Percentiles rank a stretch among this genome's conserved stretches.
Conservation (phyloP, 441 rosid species). For the Arabidopsis hybrid region DNA sequence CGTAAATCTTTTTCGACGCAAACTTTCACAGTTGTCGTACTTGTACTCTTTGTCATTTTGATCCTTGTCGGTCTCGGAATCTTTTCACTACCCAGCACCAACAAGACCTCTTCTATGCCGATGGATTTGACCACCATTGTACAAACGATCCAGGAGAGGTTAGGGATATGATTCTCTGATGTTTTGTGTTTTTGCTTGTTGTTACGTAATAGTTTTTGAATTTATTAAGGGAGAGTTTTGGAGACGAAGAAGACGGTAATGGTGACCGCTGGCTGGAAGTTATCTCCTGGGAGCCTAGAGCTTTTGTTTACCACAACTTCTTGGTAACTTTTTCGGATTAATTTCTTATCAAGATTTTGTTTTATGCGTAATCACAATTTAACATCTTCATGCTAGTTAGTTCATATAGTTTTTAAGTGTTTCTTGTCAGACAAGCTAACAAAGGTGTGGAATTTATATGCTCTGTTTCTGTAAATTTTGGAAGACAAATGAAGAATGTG, state of each 20-base stretch:
- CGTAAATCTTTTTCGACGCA: slow-evolving; percentile 20
- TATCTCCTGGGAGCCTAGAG: slow-evolving; percentile 95
- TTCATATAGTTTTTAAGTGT: background rate
- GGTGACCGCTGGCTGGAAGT: slow-evolving; percentile 75
- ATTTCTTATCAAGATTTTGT: background rate
- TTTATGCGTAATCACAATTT: background rate
- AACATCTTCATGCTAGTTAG: background rate
- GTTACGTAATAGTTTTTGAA: background rate
- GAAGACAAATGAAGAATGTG: slow-evolving; percentile 83
- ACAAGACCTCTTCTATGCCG: slow-evolving; percentile 16
- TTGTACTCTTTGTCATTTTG: slow-evolving; percentile 7
- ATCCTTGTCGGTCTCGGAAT: slow-evolving; percentile 35
- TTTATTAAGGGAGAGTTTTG: slow-evolving; percentile 1
- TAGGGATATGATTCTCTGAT: background rate
- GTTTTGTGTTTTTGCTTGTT: background rate
- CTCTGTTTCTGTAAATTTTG: slow-evolving; percentile 23
- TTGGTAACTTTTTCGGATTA: slow-evolving; percentile 51
- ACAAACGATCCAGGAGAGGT: slow-evolving; percentile 26
- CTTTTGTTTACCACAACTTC: slow-evolving; percentile 77
- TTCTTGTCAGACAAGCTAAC: slow-evolving; percentile 26
- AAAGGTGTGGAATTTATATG: background rate
- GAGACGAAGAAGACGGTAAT: slow-evolving; percentile 44
- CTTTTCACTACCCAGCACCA: slow-evolving; percentile 21
- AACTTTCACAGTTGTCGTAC: slow-evolving; percentile 29
- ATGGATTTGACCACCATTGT: slow-evolving; percentile 32